phyloP scores from a whole-genome alignment of 1,284 basidiomycete species.

The Ceratorhiza oryzae-sativae region DNA sequence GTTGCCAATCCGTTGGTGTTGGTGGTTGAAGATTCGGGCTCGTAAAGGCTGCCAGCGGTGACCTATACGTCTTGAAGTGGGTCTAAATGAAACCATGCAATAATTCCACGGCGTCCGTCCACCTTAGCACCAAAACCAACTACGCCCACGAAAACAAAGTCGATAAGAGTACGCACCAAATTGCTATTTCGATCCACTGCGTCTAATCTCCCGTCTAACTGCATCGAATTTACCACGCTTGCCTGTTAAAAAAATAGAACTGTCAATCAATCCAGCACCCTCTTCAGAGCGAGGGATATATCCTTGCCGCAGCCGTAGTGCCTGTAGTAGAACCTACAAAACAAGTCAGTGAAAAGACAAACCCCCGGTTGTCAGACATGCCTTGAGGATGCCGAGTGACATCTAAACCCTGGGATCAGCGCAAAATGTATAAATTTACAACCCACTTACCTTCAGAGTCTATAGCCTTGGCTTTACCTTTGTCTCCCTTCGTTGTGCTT shows the following conservation, averaged over 20 bases:
- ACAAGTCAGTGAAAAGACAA: slow-evolving; percentile 7
- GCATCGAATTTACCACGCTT: neutral
- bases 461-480: slow-evolving; percentile 15
- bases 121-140: slow-evolving; percentile 26
- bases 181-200: neutral
- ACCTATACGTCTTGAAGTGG: slow-evolving; percentile 34
- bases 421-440: neutral
- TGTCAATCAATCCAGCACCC: neutral
- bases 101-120: slow-evolving; percentile 11
- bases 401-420: neutral
- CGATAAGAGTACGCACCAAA: slow-evolving; percentile 15
- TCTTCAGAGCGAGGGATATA: neutral
- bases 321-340: neutral
- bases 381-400: neutral
- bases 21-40: slow-evolving; percentile 28
- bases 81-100: slow-evolving; percentile 20
- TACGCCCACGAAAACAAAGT: neutral
- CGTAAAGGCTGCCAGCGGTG: slow-evolving; percentile 29
- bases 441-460: slow-evolving; percentile 26
- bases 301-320: slow-evolving; percentile 20
- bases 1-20: slow-evolving; percentile 16
- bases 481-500: neutral
- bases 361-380: neutral
- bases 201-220: neutral
- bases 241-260: slow-evolving; percentile 11